Conservation (phyloP, 2,329 filamentous ascomycete species). For the Cladophialophora carrionii region DNA sequence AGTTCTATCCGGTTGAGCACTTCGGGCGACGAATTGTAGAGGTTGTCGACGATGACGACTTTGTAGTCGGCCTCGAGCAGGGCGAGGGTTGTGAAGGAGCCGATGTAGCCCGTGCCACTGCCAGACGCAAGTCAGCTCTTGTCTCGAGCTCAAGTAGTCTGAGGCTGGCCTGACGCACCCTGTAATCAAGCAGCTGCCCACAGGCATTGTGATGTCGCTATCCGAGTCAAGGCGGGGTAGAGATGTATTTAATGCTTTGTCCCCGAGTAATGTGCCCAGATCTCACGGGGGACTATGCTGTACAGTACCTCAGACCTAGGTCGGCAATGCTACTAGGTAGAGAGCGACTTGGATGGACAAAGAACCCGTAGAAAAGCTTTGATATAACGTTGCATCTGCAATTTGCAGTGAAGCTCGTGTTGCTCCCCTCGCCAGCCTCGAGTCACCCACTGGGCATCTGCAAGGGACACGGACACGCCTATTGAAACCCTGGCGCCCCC, state of each 20-base stretch:
- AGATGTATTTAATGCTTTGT: background rate
- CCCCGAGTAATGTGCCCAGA: background rate
- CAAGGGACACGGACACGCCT: constrained; percentile 10
- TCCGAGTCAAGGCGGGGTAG: constrained; percentile 26
- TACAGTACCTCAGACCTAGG: no score
- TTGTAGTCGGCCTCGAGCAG: constrained; percentile 94
- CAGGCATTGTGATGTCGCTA: constrained; percentile 61
- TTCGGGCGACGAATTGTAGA: constrained; percentile 95
- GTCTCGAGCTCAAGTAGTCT: background rate
- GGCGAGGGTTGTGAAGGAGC: constrained; percentile 90
- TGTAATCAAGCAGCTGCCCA: constrained; percentile 87
- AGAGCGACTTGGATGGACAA: background rate
- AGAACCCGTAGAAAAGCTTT: background rate
- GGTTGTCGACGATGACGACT: constrained; percentile 92
- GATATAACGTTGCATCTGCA: constrained; percentile 4
- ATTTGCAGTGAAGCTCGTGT: background rate
- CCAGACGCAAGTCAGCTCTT: constrained; percentile 22
- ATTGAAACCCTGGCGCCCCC: background rate
- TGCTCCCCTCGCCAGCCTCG: background rate
- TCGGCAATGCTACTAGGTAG: background rate
- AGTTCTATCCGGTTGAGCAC: constrained; percentile 93
- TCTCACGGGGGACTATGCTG: background rate
- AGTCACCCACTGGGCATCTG: background rate
- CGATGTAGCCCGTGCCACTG: constrained; percentile 98
- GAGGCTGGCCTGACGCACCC: constrained; percentile 66